Conservation (phyloP, 139 green algal genomes). For the Closterium sp. region DNA sequence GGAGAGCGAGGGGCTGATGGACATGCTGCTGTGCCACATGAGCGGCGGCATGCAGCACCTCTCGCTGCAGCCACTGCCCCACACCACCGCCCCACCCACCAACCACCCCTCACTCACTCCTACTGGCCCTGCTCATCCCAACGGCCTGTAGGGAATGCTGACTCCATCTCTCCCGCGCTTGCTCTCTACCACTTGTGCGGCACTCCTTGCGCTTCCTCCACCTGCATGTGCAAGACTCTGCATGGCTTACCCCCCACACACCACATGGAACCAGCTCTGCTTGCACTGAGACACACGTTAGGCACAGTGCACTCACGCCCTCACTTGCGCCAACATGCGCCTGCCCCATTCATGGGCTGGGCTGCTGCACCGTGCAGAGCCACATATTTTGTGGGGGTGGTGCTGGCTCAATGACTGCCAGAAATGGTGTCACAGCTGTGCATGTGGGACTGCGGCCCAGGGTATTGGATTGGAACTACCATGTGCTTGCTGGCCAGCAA, state of each 20-base stretch:
- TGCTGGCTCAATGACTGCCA: too few species aligned
- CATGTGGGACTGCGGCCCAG: too few species aligned
- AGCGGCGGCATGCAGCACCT: neutral
- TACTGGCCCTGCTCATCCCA: neutral
- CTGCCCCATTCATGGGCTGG: too few species aligned
- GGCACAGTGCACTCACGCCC: neutral
- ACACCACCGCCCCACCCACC: neutral
- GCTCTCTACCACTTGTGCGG: too few species aligned
- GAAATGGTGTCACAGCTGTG: neutral
- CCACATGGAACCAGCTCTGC: neutral
- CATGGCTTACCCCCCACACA: neutral
- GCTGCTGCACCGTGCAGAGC: too few species aligned
- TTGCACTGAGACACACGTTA: too few species aligned
- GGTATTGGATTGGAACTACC: too few species aligned
- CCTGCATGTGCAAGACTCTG: neutral
- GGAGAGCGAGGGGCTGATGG: neutral
- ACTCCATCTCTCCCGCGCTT: too few species aligned
- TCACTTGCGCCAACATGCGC: too few species aligned
- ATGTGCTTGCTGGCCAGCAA: neutral
- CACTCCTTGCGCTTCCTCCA: neutral
- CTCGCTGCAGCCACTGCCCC: neutral
- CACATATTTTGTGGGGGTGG: too few species aligned
- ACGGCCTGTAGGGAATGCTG: neutral
- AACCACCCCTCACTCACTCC: neutral
- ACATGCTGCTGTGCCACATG: neutral